These are phyloP conservation scores for Casaregolazyma suthepensis DNA, from an alignment of 1,139 yeast species.

Conservation along the genomic window DNA sequence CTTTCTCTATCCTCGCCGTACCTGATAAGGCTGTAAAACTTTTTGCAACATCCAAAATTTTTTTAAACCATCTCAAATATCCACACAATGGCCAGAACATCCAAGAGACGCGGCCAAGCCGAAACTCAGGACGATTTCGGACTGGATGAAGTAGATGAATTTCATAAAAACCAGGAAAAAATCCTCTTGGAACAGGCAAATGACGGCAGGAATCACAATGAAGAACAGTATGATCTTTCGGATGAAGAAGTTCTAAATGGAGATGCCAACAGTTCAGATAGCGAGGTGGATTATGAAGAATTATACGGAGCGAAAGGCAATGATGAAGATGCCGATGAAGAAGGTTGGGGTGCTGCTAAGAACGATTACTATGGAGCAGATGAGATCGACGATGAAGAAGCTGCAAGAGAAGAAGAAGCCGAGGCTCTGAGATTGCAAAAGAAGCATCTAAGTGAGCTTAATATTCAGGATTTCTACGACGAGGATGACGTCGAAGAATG, in stretches of 20 bases:
- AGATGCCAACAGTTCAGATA: constrained; percentile 25
- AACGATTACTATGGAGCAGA: constrained; percentile 83
- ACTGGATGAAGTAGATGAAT: constrained; percentile 12
- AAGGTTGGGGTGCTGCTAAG: constrained; percentile 73
- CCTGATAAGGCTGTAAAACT: not conserved
- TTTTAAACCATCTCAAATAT: not conserved
- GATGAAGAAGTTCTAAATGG: constrained; percentile 48
- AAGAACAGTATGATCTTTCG: constrained; percentile 39
- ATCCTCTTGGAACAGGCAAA: constrained; percentile 45
- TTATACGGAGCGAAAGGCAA: constrained; percentile 28
- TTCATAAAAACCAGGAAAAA: constrained; percentile 61
- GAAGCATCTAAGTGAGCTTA: constrained; percentile 72
- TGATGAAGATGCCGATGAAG: constrained; percentile 49
- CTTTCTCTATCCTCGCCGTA: too few species aligned
- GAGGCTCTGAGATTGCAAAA: constrained; percentile 88
- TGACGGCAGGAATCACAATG: constrained; percentile 18
- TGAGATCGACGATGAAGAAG: constrained; percentile 58
- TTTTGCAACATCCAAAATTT: not conserved
- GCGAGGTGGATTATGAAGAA: constrained; percentile 23
- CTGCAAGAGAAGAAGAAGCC: constrained; percentile 70
- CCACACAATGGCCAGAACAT: constrained; percentile 5
- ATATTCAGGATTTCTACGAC: constrained; percentile 76
- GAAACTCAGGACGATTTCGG: constrained; percentile 6
- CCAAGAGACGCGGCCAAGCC: not conserved
- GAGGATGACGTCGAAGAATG: constrained; percentile 66